Conservation (phyloP, 2,329 filamentous ascomycete species). For the Cercospora nicotianae region DNA sequence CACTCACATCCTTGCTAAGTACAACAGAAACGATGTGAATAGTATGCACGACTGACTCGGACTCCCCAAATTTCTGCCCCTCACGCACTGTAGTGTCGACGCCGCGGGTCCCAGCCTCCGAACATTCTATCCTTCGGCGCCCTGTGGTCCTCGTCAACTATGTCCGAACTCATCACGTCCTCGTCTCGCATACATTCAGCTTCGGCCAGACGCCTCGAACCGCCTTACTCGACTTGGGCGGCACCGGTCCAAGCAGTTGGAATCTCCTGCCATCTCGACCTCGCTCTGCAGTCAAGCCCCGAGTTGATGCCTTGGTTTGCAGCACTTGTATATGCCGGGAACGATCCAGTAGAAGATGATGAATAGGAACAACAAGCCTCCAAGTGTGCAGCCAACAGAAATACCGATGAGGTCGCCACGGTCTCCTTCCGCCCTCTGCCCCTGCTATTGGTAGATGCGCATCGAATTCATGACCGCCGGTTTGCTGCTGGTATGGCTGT, state of each 20-base stretch:
- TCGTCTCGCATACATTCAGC: not conserved
- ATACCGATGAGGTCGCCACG: not conserved
- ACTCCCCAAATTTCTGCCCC: not conserved
- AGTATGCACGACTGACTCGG: not conserved
- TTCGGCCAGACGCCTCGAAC: not conserved
- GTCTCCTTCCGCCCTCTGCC: not conserved
- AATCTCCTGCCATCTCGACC: too few relatives aligned
- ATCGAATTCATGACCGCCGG: not conserved
- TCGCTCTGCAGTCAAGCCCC: not conserved
- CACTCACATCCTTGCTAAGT: not conserved
- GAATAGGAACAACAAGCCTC: not conserved
- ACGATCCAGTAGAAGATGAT: not conserved
- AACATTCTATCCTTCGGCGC: not conserved
- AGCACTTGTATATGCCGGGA: not conserved
- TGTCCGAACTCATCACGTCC: not conserved
- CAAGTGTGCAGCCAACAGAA: not conserved
- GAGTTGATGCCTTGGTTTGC: not conserved
- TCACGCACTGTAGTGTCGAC: not conserved
- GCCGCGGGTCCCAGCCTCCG: not conserved
- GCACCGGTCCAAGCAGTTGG: too few relatives aligned
- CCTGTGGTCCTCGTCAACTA: not conserved
- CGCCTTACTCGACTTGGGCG: too few relatives aligned
- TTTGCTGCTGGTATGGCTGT: not conserved
- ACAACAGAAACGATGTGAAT: not conserved
- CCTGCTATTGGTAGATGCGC: not conserved